Base-by-base conservation (phyloP, 2,329 filamentous ascomycete species). In the Aspergillus spinulosporus region DNA sequence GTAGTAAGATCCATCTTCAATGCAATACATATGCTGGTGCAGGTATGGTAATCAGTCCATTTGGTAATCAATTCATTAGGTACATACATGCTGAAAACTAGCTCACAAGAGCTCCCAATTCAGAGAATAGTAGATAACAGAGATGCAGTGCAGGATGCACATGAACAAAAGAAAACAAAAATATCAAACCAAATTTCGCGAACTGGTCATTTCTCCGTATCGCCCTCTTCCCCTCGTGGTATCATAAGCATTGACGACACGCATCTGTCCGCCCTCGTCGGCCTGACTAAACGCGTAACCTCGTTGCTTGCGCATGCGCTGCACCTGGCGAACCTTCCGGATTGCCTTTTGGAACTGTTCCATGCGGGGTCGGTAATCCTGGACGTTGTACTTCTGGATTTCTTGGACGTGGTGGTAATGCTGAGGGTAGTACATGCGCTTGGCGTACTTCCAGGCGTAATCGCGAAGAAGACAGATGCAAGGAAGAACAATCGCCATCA, bases 331-430 rank as follows among this genome's bases (percentile, higher is more conserved):
- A 51, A 99, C 94, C 78, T 99, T 99, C 68, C 94, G 89, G 70
- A 99, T 97, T 21, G 94, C 94, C 77, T 99, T 99, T 78, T 99
- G 94, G 81, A 99, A 99, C 77, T 99, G 94, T 71, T 99, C 94
- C 94, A 99, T 99, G 70, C 94, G 87, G 60, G 94, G 94, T 70
- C 94, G 83, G 76, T 99, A 99, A 78, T 99, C 94, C 78, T 99
- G 94, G 59, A 99, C 96, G 68, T 99, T 99, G 79, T 97, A 99
- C 78, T 99, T 99, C 75, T 99, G 94, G 66, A 99, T 99, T 78
- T 99, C 94, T 76, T 99, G 94, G 62, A 99, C 94, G 73, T 99
- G 94, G 67, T 99, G 94, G 70, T 99, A 99, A 43, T 90, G 87
- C 76, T 97, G 89, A 21, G 94, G 94, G 65, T 87, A 88, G 78